Base-by-base conservation (phyloP, 2,329 filamentous ascomycete genomes). In the Pseudocercospora macadamiae region DNA sequence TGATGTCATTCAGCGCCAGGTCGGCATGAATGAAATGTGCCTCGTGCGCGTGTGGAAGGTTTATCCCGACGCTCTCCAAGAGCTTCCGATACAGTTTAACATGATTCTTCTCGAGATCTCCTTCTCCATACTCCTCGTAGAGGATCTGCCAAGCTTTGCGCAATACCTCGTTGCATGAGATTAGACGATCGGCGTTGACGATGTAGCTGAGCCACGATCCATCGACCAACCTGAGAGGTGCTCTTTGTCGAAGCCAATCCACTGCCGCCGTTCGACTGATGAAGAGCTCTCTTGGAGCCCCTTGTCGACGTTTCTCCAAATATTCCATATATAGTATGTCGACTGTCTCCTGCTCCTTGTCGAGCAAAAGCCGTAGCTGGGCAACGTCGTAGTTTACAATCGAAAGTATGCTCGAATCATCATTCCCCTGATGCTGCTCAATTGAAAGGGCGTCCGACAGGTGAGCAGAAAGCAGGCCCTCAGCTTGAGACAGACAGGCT, bases 71-170 rank as follows among this genome's bases (percentile, higher is more conserved):
- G n/a, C n/a, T 39, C 79, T 67, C 16, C 64, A 78, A 65, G 21
- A 77, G 64, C 4, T 73, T 57, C 3, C 66, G 60, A 51, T 73
- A 77, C 2, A 77, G 56, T 3, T 71, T 47, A 0, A 80, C 77
- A 56, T 83, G 80, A 57, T 82, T 77, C 65, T 79, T 78, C 9
- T 68, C 66, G 5, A 77, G 60, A 59, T 82, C 75, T 0, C 80
- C 81, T 61, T 82, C 77, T 0, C 80, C 81, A 4, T 82, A 70
- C 60, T 83, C 81, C 61, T 83, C 80, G 0, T 78, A 79, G 51
- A 82, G 70, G 5, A 81, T 73, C 61, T 73, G 49, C 49, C 49
- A 53, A 5, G 34, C 34, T n/a, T 8, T 9, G 4, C 34, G 7
- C 4, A 14, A 8, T 10, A 39, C 16, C 8, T 39, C 34, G 8